Conservation (phyloP, 73 alveolate genomes). For the Paramecium biaurelia region DNA sequence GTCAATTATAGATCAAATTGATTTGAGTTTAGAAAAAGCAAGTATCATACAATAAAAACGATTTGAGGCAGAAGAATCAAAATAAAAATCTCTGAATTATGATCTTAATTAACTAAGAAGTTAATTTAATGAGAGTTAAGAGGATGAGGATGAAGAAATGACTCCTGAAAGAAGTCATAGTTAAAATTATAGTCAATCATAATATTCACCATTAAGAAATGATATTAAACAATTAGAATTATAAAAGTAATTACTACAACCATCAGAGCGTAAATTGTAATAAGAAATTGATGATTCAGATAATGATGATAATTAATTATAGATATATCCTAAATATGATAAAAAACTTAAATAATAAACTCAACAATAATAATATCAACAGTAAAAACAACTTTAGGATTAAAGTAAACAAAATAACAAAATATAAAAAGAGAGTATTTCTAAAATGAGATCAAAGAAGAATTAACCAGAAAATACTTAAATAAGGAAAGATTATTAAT, state of each 20-base stretch:
- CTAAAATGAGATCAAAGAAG: not conserved
- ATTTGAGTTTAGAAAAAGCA: constrained; percentile 14
- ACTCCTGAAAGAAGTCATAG: constrained; percentile 6
- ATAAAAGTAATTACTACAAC: not conserved
- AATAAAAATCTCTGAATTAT: not conserved
- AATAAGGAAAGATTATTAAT: not conserved
- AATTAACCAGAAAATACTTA: not conserved
- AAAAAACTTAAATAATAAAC: not conserved
- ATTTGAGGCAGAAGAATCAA: not conserved
- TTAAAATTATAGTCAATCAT: not conserved
- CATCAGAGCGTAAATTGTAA: not conserved
- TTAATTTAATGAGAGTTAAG: not conserved
- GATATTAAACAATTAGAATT: constrained; percentile 8
- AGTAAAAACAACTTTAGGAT: not conserved
- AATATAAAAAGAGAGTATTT: not conserved
- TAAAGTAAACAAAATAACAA: not conserved
- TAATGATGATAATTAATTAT: not conserved
- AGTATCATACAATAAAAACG: not conserved
- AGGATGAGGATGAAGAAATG: not conserved
- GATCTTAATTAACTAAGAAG: not conserved
- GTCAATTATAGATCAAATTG: constrained; percentile 31
- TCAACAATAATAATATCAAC: not conserved
- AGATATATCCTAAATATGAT: not conserved
- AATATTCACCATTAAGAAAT: constrained; percentile 6
- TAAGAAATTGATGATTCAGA: not conserved